phyloP scores from a whole-genome alignment of 2,329 filamentous ascomycete species.

The Cytospora piceicola region DNA sequence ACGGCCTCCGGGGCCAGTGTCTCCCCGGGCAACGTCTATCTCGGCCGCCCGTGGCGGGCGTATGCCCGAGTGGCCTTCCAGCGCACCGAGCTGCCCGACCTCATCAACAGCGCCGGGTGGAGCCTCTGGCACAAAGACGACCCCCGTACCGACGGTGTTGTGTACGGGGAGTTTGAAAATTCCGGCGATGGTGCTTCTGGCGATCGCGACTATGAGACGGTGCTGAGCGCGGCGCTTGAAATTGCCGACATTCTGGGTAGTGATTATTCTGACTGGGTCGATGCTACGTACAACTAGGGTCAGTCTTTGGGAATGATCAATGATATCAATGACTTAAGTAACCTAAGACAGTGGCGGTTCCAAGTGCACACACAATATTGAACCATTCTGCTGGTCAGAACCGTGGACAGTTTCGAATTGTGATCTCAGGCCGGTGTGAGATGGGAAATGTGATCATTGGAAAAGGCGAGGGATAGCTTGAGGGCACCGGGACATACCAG shows the following conservation, averaged over 20 bases:
- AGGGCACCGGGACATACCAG: too few relatives aligned
- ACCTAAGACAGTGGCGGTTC: too few relatives aligned
- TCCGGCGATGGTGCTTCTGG: conserved; percentile 53
- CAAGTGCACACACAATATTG: too few relatives aligned
- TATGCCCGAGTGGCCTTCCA: conserved; percentile 57
- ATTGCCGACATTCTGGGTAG: conserved; percentile 37
- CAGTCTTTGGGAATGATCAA: too few relatives aligned
- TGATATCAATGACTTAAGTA: too few relatives aligned
- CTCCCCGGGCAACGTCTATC: conserved; percentile 47
- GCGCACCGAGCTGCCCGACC: conserved; percentile 47
- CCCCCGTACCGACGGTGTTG: conserved; percentile 52
- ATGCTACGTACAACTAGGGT: conserved; percentile 5
- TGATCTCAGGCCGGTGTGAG: too few relatives aligned
- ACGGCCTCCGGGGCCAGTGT: conserved; percentile 45
- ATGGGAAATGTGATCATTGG: too few relatives aligned
- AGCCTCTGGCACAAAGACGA: conserved; percentile 48
- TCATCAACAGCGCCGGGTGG: conserved; percentile 58
- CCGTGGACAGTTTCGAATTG: too few relatives aligned
- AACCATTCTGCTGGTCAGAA: too few relatives aligned
- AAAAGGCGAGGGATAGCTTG: too few relatives aligned
- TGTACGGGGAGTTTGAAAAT: conserved; percentile 57
- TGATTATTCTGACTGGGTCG: conserved; percentile 16
- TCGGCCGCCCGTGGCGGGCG: conserved; percentile 56
- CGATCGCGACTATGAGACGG: conserved; percentile 50
- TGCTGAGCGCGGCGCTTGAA: conserved; percentile 38